These are phyloP conservation scores for Sequoiadendron giganteum DNA, from an alignment of 75 land plant species.

Conservation along the genomic window DNA sequence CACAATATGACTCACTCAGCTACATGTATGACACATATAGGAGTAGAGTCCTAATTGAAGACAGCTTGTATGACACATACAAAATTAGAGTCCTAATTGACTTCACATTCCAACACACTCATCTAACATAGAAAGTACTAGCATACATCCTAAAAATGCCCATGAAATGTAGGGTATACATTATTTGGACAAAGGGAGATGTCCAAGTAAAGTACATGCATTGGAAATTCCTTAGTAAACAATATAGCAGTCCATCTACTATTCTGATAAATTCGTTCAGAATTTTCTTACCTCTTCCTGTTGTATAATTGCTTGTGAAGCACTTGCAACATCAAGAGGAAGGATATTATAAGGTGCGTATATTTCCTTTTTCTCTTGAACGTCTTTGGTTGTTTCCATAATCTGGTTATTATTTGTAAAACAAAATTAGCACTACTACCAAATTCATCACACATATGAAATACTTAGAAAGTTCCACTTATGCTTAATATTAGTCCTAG, in stretches of 20 bases:
- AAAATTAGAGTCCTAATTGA: too few species aligned
- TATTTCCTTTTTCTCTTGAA: slow-evolving; percentile 90
- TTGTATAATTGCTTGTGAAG: slow-evolving; percentile 87
- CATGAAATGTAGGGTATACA: not conserved
- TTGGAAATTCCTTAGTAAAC: not conserved
- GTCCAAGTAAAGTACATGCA: not conserved
- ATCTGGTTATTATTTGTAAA: slow-evolving; percentile 52
- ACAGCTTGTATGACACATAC: too few species aligned
- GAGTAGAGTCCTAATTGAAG: too few species aligned
- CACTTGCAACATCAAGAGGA: slow-evolving; percentile 91
- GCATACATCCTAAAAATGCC: not conserved
- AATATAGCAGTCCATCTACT: not conserved
- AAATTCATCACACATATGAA: not conserved
- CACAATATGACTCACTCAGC: too few species aligned
- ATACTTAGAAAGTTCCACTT: not conserved
- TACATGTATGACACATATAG: too few species aligned
- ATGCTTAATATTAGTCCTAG: not conserved
- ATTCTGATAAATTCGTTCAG: not conserved
- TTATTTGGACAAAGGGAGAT: not conserved
- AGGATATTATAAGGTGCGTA: slow-evolving; percentile 93
- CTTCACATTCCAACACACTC: too few species aligned
- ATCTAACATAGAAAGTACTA: not conserved
- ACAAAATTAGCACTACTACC: not conserved
- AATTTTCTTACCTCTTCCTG: slow-evolving; percentile 32
- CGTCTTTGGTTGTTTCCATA: slow-evolving; percentile 89